phyloP scores from a whole-genome alignment of 1,284 basidiomycete genomes.

The Waitea zeae region DNA sequence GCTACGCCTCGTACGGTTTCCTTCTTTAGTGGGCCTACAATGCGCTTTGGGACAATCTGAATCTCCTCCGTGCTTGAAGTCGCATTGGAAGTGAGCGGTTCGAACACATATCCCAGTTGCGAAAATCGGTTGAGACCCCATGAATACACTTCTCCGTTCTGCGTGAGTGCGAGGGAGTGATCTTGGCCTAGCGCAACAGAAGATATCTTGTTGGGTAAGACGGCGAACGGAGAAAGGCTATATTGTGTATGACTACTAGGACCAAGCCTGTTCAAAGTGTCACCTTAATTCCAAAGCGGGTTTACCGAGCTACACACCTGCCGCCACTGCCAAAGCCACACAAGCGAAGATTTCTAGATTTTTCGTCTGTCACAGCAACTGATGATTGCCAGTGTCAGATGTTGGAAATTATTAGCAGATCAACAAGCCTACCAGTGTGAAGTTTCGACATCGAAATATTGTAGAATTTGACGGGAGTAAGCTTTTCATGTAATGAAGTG shows the following conservation, averaged over 20 bases:
- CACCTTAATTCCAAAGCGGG: too few relatives aligned
- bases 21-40: constrained; percentile 67
- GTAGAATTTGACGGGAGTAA: constrained; percentile 41
- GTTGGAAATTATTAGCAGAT: too few relatives aligned
- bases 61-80: constrained; percentile 29
- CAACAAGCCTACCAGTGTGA: constrained; percentile 68
- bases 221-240: constrained; percentile 36
- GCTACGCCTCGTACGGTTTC: constrained; percentile 72
- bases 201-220: constrained; percentile 19
- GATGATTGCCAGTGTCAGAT: too few relatives aligned
- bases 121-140: constrained; percentile 85
- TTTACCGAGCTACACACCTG: constrained; percentile 32
- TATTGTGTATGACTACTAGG: constrained; percentile 70
- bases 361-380: constrained; percentile 64
- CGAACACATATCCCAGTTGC: constrained; percentile 81
- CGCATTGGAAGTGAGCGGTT: constrained; percentile 21
- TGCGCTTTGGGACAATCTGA: constrained; percentile 62
- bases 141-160: constrained; percentile 67
- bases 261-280: constrained; percentile 58
- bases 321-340: constrained; percentile 83
- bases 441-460: constrained; percentile 69
- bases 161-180: constrained; percentile 80
- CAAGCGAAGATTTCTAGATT: constrained; percentile 54
- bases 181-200: constrained; percentile 83
- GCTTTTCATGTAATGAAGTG: too few relatives aligned